phyloP scores from a whole-genome alignment of 2,329 filamentous ascomycete genomes.

The Curvularia sp. region DNA sequence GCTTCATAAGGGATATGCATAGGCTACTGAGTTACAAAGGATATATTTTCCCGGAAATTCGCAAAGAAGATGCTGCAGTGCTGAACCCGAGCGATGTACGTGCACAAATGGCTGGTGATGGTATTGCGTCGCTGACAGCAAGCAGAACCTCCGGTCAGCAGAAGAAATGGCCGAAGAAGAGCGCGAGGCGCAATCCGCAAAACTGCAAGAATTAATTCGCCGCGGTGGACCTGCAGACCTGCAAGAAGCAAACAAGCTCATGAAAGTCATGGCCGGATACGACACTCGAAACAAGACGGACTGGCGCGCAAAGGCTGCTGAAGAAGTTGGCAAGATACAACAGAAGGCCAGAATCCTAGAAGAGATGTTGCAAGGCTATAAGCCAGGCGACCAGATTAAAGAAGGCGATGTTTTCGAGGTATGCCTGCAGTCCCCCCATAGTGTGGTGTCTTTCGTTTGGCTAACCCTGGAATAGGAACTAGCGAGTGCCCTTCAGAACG shows the following conservation, averaged over 20 bases:
- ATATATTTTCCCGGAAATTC: conserved; percentile 91
- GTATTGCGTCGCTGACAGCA: conserved; percentile 25
- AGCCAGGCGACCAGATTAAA: conserved; percentile 78
- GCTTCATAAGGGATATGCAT: conserved; percentile 98
- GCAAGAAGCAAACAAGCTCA: conserved; percentile 94
- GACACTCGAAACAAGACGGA: conserved; percentile 96
- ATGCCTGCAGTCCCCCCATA: conserved; percentile 34
- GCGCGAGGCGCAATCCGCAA: conserved; percentile 92
- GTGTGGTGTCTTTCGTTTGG: conserved; percentile 14
- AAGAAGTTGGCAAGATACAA: conserved; percentile 93
- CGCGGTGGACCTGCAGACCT: conserved; percentile 90
- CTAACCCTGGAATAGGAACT: conserved; percentile 69
- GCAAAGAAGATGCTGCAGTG: conserved; percentile 92
- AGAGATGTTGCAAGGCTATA: conserved; percentile 86
- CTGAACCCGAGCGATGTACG: conserved; percentile 94
- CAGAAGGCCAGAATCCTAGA: conserved; percentile 92
- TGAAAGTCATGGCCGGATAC: conserved; percentile 99
- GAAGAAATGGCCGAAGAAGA: conserved; percentile 99
- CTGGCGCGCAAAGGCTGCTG: conserved; percentile 95
- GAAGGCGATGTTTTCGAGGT: conserved; percentile 74
- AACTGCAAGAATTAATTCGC: conserved; percentile 94
- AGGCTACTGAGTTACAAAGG: conserved; percentile 94
- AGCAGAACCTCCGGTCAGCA: conserved; percentile 87
- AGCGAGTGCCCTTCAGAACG: conserved; percentile 84
- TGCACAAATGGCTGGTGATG: conserved; percentile 29